A percentile compares a stretch with the other conserved stretches of the same genome.
phyloP scores from a whole-genome alignment of 805 yeast genomes.

The Candida coquimbonensis region DNA sequence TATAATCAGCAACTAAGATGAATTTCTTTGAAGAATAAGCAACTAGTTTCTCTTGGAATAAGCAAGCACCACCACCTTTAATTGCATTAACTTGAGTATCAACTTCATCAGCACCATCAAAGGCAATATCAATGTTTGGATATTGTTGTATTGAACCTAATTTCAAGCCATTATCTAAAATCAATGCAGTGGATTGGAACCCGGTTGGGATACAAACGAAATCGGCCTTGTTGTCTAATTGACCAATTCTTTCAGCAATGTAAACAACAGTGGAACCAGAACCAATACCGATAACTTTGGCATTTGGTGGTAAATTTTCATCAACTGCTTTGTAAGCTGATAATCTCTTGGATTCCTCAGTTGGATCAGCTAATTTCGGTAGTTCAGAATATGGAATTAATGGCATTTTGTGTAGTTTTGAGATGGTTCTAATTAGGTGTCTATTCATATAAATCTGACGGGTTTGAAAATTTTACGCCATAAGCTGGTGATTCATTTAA shows the following conservation, averaged over 20 bases:
- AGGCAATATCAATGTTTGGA: conserved; percentile 81
- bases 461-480: no score
- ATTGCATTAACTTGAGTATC: conserved; percentile 76
- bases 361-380: conserved; percentile 28
- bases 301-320: conserved; percentile 62
- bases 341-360: conserved; percentile 79
- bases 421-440: neutral
- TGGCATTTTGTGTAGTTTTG: conserved; percentile 14
- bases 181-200: conserved; percentile 85
- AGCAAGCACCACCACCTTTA: conserved; percentile 98
- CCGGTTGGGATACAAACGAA: conserved; percentile 93
- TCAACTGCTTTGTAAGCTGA: conserved; percentile 94
- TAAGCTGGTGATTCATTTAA: neutral
- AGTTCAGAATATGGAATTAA: conserved; percentile 20
- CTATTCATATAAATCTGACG: neutral
- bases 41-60: conserved; percentile 92
- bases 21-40: conserved; percentile 73
- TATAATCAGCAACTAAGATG: conserved; percentile 84
- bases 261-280: conserved; percentile 97
- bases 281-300: conserved; percentile 85
- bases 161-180: conserved; percentile 69
- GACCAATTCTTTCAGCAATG: conserved; percentile 91
- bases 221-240: conserved; percentile 41
- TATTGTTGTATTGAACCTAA: conserved; percentile 80
- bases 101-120: conserved; percentile 98